phyloP scores from a whole-genome alignment of 2,329 filamentous ascomycete genomes.

The Penicillium vulpinum region DNA sequence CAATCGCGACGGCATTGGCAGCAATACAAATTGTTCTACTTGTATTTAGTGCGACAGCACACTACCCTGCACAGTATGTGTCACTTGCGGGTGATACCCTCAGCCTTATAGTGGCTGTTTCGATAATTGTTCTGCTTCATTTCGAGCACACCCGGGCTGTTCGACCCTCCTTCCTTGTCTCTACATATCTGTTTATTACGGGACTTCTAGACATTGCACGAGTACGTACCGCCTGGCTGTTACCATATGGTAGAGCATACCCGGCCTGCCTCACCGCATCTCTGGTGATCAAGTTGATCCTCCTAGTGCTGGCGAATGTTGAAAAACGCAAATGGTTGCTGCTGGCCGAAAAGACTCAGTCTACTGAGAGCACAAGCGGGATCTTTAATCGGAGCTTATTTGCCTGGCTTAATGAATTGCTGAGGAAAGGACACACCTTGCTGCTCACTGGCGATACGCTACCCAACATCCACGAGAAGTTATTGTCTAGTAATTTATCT shows the following conservation, averaged over 20 bases:
- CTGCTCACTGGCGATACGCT: constrained; percentile 7
- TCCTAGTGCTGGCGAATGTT: constrained; percentile 40
- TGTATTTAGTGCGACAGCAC: background rate
- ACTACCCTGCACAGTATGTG: background rate
- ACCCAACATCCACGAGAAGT: constrained; percentile 10
- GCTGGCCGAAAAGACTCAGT: constrained; percentile 32
- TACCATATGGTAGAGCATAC: constrained; percentile 26
- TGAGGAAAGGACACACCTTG: constrained; percentile 15
- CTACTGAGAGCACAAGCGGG: constrained; percentile 50
- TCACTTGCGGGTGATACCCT: constrained; percentile 10
- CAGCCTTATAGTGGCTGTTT: constrained; percentile 20
- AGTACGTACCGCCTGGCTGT: constrained; percentile 42
- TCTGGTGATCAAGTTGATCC: constrained; percentile 37
- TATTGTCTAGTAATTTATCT: constrained; percentile 4
- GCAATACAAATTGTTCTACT: background rate
- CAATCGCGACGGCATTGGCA: background rate
- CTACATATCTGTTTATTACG: constrained; percentile 45
- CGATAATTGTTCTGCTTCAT: constrained; percentile 17
- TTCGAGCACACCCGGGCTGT: constrained; percentile 30
- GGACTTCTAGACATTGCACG: constrained; percentile 45
- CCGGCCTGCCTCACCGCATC: constrained; percentile 37
- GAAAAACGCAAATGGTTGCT: constrained; percentile 38
- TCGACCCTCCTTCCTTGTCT: constrained; percentile 33
- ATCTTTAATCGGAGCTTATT: constrained; percentile 46
- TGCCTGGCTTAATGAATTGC: constrained; percentile 43